Conservation (phyloP, 2,329 filamentous ascomycete species). For the Paraphoma chrysanthemicola region DNA sequence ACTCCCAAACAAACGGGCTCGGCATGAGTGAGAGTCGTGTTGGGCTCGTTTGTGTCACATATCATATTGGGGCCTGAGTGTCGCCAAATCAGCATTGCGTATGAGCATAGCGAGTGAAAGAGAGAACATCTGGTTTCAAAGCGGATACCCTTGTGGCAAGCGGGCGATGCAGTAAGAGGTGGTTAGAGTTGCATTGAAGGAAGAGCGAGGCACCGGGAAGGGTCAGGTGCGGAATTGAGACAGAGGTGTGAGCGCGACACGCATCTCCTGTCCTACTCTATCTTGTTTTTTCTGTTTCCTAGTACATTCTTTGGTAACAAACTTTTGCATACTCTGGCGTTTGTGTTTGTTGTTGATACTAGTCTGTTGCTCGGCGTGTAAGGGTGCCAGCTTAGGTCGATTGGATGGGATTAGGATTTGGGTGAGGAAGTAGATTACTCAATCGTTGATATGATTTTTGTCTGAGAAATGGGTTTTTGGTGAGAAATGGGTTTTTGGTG, state of each 20-base stretch:
- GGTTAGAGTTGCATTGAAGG: no score
- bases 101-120: not conserved
- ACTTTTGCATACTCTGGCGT: not conserved
- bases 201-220: no score
- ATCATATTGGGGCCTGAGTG: not conserved
- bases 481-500: no score
- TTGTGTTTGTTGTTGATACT: not conserved
- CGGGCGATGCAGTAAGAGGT: no score
- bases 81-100: not conserved
- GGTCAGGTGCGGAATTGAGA: no score
- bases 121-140: not conserved
- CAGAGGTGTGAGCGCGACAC: no score
- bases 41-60: not conserved
- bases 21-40: slow-evolving; percentile 2
- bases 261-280: not conserved
- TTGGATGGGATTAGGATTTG: no score
- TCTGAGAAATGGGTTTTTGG: not conserved
- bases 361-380: no score
- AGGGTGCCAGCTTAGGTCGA: not conserved
- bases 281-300: not conserved
- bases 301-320: not conserved
- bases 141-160: not conserved
- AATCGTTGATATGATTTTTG: not conserved
- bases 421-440: not conserved
- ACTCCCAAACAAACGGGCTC: slow-evolving; percentile 11